A percentile compares a stretch with the other conserved stretches of the same genome.
These are phyloP conservation scores for Paramyrothecium roridum DNA, from an alignment of 2,329 filamentous ascomycete genomes.

Conservation along the genomic window DNA sequence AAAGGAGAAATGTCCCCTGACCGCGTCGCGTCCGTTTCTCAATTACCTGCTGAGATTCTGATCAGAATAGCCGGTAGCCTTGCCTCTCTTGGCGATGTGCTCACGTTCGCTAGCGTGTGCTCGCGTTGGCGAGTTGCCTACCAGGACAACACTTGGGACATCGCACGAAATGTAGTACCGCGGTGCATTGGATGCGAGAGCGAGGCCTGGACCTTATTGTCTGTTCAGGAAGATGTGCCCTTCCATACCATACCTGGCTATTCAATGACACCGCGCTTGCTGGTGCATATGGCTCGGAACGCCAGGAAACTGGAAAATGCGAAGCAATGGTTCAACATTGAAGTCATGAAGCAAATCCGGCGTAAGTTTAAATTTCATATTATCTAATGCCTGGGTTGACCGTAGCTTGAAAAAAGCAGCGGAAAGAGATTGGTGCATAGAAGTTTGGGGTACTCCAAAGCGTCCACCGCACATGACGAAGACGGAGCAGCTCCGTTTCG, in stretches of 20 bases:
- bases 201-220: background rate
- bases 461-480: background rate
- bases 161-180: background rate
- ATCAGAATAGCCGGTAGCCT: background rate
- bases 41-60: background rate
- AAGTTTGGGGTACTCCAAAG: background rate
- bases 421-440: background rate
- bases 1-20: background rate
- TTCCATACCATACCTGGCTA: background rate
- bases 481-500: background rate
- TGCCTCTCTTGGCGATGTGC: background rate
- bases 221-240: background rate
- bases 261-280: background rate
- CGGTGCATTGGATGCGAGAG: background rate
- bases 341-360: background rate
- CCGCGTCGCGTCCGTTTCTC: background rate
- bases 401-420: too few relatives aligned
- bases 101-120: background rate
- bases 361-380: background rate
- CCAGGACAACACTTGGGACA: background rate
- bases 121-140: background rate
- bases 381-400: too few relatives aligned
- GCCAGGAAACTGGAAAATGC: background rate
- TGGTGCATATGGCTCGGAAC: background rate
- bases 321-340: background rate